phyloP scores from a whole-genome alignment of 2,329 filamentous ascomycete genomes.

The Fusarium poae region DNA sequence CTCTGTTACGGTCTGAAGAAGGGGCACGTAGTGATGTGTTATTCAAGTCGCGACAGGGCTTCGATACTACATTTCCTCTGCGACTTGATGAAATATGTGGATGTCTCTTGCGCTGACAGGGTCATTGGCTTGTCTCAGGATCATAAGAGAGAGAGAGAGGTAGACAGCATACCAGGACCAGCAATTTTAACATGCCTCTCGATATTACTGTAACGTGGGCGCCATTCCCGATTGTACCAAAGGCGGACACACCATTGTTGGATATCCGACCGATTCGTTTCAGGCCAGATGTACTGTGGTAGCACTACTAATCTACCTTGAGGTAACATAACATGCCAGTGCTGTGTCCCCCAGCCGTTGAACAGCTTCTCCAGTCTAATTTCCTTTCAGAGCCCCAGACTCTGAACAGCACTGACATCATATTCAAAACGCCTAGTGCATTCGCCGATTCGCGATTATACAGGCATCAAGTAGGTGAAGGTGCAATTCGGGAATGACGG shows the following conservation, averaged over 20 bases:
- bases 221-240: constrained; percentile 32
- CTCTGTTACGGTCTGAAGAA: constrained; percentile 21
- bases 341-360: constrained; percentile 28
- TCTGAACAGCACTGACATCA: constrained; percentile 45
- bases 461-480: neutral
- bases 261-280: constrained; percentile 46
- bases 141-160: neutral
- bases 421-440: constrained; percentile 18
- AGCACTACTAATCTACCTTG: neutral
- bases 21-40: constrained; percentile 28
- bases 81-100: constrained; percentile 30
- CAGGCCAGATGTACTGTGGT: constrained; percentile 36
- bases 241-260: constrained; percentile 28
- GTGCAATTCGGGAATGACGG: constrained; percentile 46
- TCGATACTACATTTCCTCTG: constrained; percentile 28
- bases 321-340: constrained; percentile 32
- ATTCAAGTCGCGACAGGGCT: constrained; percentile 33
- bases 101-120: constrained; percentile 21
- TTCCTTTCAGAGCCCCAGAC: constrained; percentile 30
- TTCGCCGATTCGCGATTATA: constrained; percentile 33
- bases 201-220: neutral
- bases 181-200: constrained; percentile 24
- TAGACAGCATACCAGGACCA: constrained; percentile 6
- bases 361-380: constrained; percentile 24
- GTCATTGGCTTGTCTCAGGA: constrained; percentile 18